Conservation (phyloP, 192 early-diverging fungal species). For the Gaertneriomyces semiglobifer region DNA sequence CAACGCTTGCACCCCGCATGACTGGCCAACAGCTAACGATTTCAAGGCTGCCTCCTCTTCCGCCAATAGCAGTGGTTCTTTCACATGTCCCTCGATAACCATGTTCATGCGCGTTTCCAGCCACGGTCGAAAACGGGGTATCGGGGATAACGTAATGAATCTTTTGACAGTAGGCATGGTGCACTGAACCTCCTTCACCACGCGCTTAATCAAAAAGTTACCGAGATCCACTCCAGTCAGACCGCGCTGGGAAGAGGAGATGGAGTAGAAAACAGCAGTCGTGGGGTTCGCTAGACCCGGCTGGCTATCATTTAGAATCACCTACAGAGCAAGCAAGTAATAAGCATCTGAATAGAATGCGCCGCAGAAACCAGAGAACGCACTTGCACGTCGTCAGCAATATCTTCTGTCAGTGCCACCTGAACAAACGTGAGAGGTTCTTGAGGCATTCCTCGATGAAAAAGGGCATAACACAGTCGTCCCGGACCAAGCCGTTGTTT, state of each 20-base stretch:
- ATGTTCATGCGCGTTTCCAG: slow-evolving; percentile 42
- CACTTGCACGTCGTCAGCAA: slow-evolving; percentile 67
- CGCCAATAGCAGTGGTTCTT: slow-evolving; percentile 39
- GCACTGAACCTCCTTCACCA: slow-evolving; percentile 72
- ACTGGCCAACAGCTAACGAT: too few species aligned
- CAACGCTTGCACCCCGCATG: too few species aligned
- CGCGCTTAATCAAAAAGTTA: slow-evolving; percentile 82
- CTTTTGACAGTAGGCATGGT: slow-evolving; percentile 68
- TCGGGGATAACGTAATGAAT: slow-evolving; percentile 86
- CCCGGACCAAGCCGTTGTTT: slow-evolving; percentile 72
- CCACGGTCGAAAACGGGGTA: slow-evolving; percentile 86
- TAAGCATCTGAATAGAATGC: not conserved
- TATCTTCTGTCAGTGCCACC: slow-evolving; percentile 63
- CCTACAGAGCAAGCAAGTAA: slow-evolving; percentile 15
- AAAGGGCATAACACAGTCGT: slow-evolving; percentile 81
- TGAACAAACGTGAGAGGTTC: slow-evolving; percentile 90
- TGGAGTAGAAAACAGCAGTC: slow-evolving; percentile 91
- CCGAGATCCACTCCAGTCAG: slow-evolving; percentile 88
- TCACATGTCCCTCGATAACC: slow-evolving; percentile 9
- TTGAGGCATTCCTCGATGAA: slow-evolving; percentile 68
- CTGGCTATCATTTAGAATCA: slow-evolving; percentile 56
- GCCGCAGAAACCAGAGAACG: not conserved
- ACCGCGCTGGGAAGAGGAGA: slow-evolving; percentile 77
- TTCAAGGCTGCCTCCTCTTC: slow-evolving; percentile 28
- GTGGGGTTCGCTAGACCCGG: slow-evolving; percentile 44